phyloP scores from a whole-genome alignment of 148 eudicot species.

The Spergularia marina region DNA sequence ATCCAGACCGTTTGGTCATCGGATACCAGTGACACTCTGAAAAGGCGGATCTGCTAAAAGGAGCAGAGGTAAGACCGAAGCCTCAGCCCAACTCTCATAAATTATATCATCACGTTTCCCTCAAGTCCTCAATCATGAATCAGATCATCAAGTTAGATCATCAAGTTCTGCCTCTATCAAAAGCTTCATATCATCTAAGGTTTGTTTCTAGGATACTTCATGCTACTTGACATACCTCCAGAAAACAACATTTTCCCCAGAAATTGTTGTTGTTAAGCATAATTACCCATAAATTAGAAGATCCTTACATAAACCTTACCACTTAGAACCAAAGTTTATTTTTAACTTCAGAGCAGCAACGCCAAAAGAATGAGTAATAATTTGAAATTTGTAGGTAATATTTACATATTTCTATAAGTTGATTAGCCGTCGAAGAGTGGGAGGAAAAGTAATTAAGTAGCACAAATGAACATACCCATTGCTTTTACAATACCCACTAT shows the following conservation, averaged over 20 bases:
- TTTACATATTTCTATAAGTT: too few relatives aligned
- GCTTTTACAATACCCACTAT: constrained; percentile 65
- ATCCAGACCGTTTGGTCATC: not conserved
- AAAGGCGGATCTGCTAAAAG: not conserved
- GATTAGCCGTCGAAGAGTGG: too few relatives aligned
- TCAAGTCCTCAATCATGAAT: not conserved
- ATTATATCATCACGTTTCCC: too few relatives aligned
- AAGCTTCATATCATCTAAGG: not conserved
- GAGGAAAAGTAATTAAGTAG: not conserved
- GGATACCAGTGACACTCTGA: not conserved
- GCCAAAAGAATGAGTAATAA: too few relatives aligned
- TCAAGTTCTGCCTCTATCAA: not conserved
- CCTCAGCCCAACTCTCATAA: not conserved
- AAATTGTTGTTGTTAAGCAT: not conserved
- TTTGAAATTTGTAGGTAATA: too few relatives aligned
- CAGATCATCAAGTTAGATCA: not conserved
- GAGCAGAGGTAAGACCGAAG: not conserved
- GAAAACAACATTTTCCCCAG: too few relatives aligned
- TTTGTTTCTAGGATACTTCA: not conserved
- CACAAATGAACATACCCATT: constrained; percentile 56
- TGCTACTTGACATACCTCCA: not conserved
- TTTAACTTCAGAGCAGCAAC: too few relatives aligned
- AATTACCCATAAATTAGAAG: not conserved
- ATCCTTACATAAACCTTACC: not conserved
- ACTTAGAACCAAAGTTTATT: not conserved